Evolutionary conservation across 2,329 filamentous ascomycete species (phyloP).

Genomic region (Nothopassalora personata): DNA sequence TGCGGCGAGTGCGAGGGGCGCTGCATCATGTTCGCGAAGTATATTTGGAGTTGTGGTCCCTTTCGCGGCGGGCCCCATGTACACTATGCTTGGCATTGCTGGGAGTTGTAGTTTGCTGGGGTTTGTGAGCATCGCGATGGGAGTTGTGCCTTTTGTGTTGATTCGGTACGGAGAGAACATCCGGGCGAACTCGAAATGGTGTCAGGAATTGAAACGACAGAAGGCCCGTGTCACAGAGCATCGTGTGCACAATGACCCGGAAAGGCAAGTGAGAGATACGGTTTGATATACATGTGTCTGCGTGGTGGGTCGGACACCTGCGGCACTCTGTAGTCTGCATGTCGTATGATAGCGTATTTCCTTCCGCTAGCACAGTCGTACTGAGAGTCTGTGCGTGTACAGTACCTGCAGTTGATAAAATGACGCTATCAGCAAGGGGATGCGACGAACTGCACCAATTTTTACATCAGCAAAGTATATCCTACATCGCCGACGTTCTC

Average conservation of each 20-base stretch:
- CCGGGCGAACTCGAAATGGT: conserved; percentile 56
- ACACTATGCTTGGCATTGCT: conserved; percentile 60
- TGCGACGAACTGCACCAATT: neutral
- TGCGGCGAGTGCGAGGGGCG: conserved; percentile 72
- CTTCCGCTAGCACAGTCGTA: neutral
- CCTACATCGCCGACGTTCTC: neutral
- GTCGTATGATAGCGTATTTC: neutral
- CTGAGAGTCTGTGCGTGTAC: neutral
- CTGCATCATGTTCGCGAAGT: conserved; percentile 74
- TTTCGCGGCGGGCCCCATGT: conserved; percentile 53
- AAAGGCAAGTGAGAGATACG: conserved; percentile 20
- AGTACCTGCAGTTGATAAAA: neutral
- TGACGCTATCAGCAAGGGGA: neutral
- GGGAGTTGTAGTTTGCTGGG: conserved; percentile 56
- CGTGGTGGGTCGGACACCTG: neutral
- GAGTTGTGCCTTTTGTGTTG: conserved; percentile 55
- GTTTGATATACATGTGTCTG: neutral
- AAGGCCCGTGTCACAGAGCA: conserved; percentile 32
- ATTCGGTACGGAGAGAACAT: conserved; percentile 51
- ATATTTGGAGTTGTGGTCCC: conserved; percentile 63
- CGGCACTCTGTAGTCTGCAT: neutral
- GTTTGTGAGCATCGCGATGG: conserved; percentile 46
- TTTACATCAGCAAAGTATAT: neutral
- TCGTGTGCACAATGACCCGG: conserved; percentile 9
- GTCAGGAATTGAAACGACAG: conserved; percentile 52